Conservation (phyloP, 2,329 filamentous ascomycete genomes). For the Stenocarpella maydis region DNA sequence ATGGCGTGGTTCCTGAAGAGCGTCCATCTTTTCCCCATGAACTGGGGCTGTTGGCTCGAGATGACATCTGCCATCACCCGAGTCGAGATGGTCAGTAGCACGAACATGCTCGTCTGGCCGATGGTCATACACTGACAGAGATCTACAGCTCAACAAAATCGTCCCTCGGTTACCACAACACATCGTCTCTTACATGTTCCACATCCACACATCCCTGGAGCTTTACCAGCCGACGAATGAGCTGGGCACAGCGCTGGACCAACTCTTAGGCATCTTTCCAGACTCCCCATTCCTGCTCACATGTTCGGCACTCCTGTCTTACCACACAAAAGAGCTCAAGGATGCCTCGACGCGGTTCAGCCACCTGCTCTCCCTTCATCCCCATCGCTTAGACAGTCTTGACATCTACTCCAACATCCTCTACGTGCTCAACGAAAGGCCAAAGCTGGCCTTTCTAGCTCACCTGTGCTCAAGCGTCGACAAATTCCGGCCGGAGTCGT, state of each 20-base stretch:
- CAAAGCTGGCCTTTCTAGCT: slow-evolving; percentile 91
- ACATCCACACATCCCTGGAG: slow-evolving; percentile 88
- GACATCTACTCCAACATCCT: slow-evolving; percentile 98
- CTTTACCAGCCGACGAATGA: slow-evolving; percentile 85
- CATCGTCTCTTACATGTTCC: slow-evolving; percentile 93
- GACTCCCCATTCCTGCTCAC: slow-evolving; percentile 89
- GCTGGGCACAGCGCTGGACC: slow-evolving; percentile 76
- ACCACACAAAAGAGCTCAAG: slow-evolving; percentile 86
- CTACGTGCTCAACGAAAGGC: slow-evolving; percentile 87
- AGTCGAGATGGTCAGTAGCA: slow-evolving; percentile 76
- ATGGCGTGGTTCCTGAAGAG: slow-evolving; percentile 88
- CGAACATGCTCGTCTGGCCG: neutral
- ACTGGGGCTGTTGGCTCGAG: slow-evolving; percentile 98
- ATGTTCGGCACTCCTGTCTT: slow-evolving; percentile 85
- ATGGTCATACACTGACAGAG: slow-evolving; percentile 40
- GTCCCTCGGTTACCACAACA: slow-evolving; percentile 81
- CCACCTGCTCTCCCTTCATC: slow-evolving; percentile 78
- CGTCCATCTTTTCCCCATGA: slow-evolving; percentile 89
- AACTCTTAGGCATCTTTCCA: slow-evolving; percentile 86
- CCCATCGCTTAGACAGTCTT: slow-evolving; percentile 82
- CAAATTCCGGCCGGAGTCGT: slow-evolving; percentile 96
- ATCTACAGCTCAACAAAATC: slow-evolving; percentile 72
- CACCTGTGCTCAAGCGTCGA: slow-evolving; percentile 91
- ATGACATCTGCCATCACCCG: slow-evolving; percentile 81
- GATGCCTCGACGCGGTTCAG: slow-evolving; percentile 74